Evolutionary conservation across 2,329 filamentous ascomycete species (phyloP).

Genomic region (Diplodia intermedia): DNA sequence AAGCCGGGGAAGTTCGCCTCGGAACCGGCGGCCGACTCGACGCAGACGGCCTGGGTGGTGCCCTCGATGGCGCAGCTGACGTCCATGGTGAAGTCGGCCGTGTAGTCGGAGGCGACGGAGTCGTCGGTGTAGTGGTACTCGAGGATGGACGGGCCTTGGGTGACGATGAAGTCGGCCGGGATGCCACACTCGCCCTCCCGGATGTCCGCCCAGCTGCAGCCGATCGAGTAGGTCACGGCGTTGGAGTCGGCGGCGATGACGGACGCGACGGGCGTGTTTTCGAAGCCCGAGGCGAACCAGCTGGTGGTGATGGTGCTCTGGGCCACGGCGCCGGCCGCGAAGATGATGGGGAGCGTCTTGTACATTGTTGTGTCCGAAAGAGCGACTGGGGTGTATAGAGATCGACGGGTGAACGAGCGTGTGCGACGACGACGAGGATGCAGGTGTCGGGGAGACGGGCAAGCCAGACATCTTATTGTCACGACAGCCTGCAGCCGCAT

Average conservation of each 20-base stretch:
- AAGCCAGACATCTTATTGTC: background rate
- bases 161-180: slow-evolving; percentile 4
- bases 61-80: slow-evolving; percentile 36
- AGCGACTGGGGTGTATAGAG: background rate
- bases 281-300: slow-evolving; percentile 2
- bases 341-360: slow-evolving; percentile 16
- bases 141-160: background rate
- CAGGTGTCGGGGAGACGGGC: no score
- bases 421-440: no score
- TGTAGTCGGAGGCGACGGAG: slow-evolving; percentile 21
- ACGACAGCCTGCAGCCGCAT: background rate
- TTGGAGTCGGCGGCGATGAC: slow-evolving; percentile 27
- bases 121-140: slow-evolving; percentile 28
- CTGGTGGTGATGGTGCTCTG: slow-evolving; percentile 28
- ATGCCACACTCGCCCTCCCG: slow-evolving; percentile 33
- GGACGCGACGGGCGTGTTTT: slow-evolving; percentile 20
- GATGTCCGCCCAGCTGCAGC: slow-evolving; percentile 33
- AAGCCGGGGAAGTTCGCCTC: slow-evolving; percentile 41
- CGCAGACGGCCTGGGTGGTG: slow-evolving; percentile 37
- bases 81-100: slow-evolving; percentile 37
- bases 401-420: background rate
- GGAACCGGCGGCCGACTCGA: slow-evolving; percentile 37
- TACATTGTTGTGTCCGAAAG: slow-evolving; percentile 12
- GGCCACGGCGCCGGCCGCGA: slow-evolving; percentile 18
- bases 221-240: slow-evolving; percentile 34